Evolutionary conservation across 805 yeast genomes (phyloP).

Genomic region (Starmera dryadoides): DNA sequence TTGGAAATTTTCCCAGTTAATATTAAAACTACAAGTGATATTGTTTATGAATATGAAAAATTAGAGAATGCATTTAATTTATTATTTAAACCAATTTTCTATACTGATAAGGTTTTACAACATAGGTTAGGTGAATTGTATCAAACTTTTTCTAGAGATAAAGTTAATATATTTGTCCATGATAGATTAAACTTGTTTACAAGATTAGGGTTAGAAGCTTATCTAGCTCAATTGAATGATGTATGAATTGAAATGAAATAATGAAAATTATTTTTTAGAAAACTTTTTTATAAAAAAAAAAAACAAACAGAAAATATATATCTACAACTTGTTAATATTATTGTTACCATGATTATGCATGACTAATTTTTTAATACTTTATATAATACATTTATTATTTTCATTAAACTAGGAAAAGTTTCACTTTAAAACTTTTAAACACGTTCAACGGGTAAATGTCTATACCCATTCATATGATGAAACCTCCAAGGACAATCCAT

Average conservation of each 20-base stretch:
- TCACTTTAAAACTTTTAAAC: no score
- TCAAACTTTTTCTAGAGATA: constrained; percentile 4
- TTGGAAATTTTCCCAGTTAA: constrained; percentile 16
- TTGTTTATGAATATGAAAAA: constrained; percentile 12
- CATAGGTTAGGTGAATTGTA: constrained; percentile 5
- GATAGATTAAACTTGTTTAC: constrained; percentile 13
- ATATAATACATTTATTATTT: no score
- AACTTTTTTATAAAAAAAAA: no score
- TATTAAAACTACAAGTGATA: constrained; percentile 2
- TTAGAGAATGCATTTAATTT: constrained; percentile 5
- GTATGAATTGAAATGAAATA: no score
- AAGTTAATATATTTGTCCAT: constrained; percentile 9
- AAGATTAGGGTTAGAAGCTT: constrained; percentile 1
- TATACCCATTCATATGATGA: constrained; percentile 30
- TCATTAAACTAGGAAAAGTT: no score
- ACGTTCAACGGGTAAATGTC: constrained; percentile 16
- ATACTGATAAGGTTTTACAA: constrained; percentile 7
- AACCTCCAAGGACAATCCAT: constrained; percentile 65
- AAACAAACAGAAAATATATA: no score
- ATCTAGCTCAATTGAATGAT: not conserved
- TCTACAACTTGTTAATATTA: no score
- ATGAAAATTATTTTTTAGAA: no score
- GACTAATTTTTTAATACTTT: no score
- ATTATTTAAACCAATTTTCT: constrained; percentile 14
- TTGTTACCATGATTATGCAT: no score